A percentile compares a stretch with the other conserved stretches of the same genome.
These are phyloP conservation scores for Euphorbia tirucalli DNA, from an alignment of 345 rosid genomes.

Conservation along the genomic window DNA sequence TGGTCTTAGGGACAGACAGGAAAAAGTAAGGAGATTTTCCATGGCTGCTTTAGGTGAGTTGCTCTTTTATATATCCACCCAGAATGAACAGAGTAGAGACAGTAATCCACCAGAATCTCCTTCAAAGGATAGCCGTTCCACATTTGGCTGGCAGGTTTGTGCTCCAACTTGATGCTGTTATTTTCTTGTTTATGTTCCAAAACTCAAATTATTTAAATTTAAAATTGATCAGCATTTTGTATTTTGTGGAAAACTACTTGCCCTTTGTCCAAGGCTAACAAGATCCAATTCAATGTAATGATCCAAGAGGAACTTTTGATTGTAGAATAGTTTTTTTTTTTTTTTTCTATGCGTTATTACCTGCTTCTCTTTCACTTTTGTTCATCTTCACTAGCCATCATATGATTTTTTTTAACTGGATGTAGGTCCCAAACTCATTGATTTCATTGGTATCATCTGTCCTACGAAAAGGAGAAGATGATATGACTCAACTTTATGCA, in stretches of 20 bases:
- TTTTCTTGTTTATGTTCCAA: slow-evolving; percentile 6
- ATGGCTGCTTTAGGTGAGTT: slow-evolving; percentile 99
- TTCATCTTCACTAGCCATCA: slow-evolving; percentile 1
- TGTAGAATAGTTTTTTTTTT: slow-evolving; percentile 1
- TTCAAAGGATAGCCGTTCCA: slow-evolving; percentile 63
- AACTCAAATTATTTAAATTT: too few species aligned
- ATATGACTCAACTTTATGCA: slow-evolving; percentile 90
- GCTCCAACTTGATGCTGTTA: slow-evolving; percentile 12
- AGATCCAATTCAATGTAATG: neutral
- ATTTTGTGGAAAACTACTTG: neutral
- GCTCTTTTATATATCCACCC: slow-evolving; percentile 92
- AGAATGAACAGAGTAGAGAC: slow-evolving; percentile 67
- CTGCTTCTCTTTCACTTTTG: neutral
- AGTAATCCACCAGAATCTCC: slow-evolving; percentile 72
- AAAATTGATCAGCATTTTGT: neutral
- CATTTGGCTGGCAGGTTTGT: slow-evolving; percentile 91
- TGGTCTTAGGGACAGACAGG: slow-evolving; percentile 91
- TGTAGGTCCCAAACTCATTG: slow-evolving; percentile 91
- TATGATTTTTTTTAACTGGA: slow-evolving; percentile 18
- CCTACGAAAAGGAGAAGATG: slow-evolving; percentile 95
- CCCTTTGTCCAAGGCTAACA: neutral
- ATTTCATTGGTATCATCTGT: slow-evolving; percentile 85
- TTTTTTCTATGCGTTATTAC: slow-evolving; percentile 9
- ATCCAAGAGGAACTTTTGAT: slow-evolving; percentile 6
- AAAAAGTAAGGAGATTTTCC: slow-evolving; percentile 88